phyloP scores from a whole-genome alignment of 2,329 filamentous ascomycete genomes.

The Ceratocystis destructans region DNA sequence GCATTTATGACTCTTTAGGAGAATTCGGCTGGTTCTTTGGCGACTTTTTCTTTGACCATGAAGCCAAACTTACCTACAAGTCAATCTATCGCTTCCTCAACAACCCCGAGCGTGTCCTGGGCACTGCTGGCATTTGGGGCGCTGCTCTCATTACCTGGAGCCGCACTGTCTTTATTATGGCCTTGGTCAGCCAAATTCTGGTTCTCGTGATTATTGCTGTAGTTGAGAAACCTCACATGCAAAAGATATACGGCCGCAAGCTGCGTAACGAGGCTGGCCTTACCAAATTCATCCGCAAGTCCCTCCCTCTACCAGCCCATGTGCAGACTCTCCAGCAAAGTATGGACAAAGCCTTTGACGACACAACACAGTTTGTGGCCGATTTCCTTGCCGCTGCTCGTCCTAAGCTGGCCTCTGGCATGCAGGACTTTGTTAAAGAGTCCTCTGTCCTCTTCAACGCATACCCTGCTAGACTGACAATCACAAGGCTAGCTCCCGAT shows the following conservation, averaged over 20 bases:
- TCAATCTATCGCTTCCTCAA: constrained; percentile 98
- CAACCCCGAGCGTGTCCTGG: constrained; percentile 89
- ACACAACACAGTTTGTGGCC: constrained; percentile 78
- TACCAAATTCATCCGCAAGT: constrained; percentile 78
- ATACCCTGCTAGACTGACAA: constrained; percentile 72
- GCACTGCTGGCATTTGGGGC: constrained; percentile 90
- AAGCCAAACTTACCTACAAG: constrained; percentile 80
- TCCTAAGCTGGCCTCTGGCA: constrained; percentile 72
- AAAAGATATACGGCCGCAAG: constrained; percentile 82
- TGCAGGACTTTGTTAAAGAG: constrained; percentile 77
- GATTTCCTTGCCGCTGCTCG: constrained; percentile 76
- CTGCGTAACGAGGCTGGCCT: constrained; percentile 79
- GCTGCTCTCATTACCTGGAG: constrained; percentile 88
- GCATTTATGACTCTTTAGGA: constrained; percentile 87
- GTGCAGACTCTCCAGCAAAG: constrained; percentile 74
- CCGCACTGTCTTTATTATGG: constrained; percentile 70
- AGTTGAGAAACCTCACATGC: constrained; percentile 94
- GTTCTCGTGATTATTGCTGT: constrained; percentile 81
- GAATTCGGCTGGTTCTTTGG: constrained; percentile 99
- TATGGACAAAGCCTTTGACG: constrained; percentile 74
- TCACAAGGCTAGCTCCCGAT: constrained; percentile 66
- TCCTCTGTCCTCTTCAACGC: constrained; percentile 79
- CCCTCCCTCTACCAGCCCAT: constrained; percentile 54
- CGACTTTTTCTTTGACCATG: constrained; percentile 92
- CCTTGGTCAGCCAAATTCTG: constrained; percentile 70